Percentiles rank a stretch among this genome's conserved stretches.
phyloP scores from a whole-genome alignment of 75 land plant species.

The Selaginella tamariscina region DNA sequence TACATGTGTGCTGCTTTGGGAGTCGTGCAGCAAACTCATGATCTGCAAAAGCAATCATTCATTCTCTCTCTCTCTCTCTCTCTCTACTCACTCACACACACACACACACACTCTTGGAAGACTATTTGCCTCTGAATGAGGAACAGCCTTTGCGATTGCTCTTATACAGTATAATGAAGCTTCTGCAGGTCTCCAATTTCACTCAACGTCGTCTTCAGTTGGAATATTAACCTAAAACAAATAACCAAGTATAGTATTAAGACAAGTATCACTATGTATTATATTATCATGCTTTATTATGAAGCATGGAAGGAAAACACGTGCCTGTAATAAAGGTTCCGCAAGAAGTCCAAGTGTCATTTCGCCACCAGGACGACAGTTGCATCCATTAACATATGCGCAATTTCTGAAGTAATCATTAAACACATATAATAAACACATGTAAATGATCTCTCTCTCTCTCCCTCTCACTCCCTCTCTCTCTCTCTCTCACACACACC shows the following conservation, averaged over 20 bases:
- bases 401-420: conserved; percentile 42
- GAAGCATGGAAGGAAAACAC: too few relatives aligned
- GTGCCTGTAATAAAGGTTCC: conserved; percentile 60
- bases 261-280: too few relatives aligned
- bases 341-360: conserved; percentile 56
- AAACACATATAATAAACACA: neutral
- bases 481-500: too few relatives aligned
- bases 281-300: too few relatives aligned
- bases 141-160: conserved; percentile 71
- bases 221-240: too few relatives aligned
- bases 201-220: neutral
- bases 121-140: conserved; percentile 49
- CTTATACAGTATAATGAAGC: conserved; percentile 85
- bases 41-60: conserved; percentile 32
- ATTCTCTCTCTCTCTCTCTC: too few relatives aligned
- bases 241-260: too few relatives aligned
- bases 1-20: conserved; percentile 74
- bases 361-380: conserved; percentile 72
- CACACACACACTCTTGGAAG: conserved; percentile 60
- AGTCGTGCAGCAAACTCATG: conserved; percentile 61
- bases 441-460: too few relatives aligned
- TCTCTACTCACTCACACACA: neutral
- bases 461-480: too few relatives aligned
- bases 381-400: conserved; percentile 82
- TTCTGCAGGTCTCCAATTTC: conserved; percentile 81